Evolutionary conservation across 2,329 filamentous ascomycete genomes (phyloP).

Genomic region (Cladophialophora yegresii): DNA sequence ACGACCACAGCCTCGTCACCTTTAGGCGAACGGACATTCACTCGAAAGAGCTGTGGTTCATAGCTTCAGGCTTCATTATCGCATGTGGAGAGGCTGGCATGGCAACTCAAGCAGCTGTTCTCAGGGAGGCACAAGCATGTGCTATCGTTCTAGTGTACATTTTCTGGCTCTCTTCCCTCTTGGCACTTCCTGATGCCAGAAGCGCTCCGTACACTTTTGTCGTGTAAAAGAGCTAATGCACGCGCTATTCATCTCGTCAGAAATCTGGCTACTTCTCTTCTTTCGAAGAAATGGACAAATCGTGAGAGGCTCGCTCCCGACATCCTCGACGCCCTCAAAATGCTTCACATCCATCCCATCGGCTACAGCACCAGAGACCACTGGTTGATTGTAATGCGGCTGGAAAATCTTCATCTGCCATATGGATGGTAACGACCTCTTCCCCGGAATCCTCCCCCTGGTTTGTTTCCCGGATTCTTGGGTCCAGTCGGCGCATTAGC

Average conservation of each 20-base stretch:
- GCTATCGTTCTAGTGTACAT: conserved; percentile 1
- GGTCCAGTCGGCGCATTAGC: conserved; percentile 90
- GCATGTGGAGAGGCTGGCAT: too few relatives aligned
- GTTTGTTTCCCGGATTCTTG: conserved; percentile 81
- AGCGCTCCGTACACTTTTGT: neutral
- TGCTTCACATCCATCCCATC: neutral
- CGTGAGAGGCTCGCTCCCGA: neutral
- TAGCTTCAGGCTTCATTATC: neutral
- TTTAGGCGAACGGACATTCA: neutral
- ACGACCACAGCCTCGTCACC: neutral
- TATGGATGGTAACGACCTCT: conserved; percentile 84
- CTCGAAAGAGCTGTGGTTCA: neutral
- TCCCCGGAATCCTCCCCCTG: conserved; percentile 89
- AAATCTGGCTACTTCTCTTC: neutral
- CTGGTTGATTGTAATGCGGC: neutral
- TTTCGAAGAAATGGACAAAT: neutral
- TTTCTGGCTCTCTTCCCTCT: neutral
- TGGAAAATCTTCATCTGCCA: conserved; percentile 42
- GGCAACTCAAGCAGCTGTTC: too few relatives aligned
- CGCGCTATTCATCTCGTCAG: neutral
- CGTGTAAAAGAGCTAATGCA: neutral
- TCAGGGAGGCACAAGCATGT: too few relatives aligned
- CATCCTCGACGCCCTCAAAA: neutral
- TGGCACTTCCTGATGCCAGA: neutral
- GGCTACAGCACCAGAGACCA: neutral